Conservation (phyloP, 495 filamentous ascomycete genomes). For the Parachaetomium inaequale region DNA sequence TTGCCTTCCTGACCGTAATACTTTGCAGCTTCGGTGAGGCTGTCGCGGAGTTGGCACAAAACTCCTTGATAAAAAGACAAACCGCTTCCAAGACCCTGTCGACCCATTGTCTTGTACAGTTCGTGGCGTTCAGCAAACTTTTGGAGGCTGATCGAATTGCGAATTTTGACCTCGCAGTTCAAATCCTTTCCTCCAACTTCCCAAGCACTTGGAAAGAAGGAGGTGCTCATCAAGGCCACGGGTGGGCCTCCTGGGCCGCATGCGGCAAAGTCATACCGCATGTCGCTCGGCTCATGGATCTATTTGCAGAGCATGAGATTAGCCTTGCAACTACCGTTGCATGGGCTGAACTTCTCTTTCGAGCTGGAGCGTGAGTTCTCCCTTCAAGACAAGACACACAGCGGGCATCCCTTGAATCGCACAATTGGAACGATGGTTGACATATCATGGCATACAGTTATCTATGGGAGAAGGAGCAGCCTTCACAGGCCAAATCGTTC, state of each 20-base stretch:
- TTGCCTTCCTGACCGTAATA: too few species aligned
- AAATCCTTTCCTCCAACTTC: conserved; percentile 13
- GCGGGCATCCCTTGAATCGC: too few species aligned
- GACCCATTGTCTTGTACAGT: conserved; percentile 16
- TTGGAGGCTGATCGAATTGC: not conserved
- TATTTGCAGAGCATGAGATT: conserved; percentile 9
- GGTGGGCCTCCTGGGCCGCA: conserved; percentile 14
- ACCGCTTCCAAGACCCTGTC: conserved; percentile 11
- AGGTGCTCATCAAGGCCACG: conserved; percentile 16
- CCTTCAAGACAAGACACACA: too few species aligned
- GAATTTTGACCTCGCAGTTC: conserved; percentile 9
- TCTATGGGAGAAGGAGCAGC: conserved; percentile 13
- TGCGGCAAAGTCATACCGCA: conserved; percentile 9
- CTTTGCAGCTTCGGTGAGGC: conserved; percentile 6
- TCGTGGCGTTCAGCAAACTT: conserved; percentile 5
- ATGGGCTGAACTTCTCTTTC: conserved; percentile 15
- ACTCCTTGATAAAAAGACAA: conserved; percentile 13
- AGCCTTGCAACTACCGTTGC: not conserved
- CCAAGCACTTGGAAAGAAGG: conserved; percentile 14
- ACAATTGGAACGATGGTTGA: not conserved
- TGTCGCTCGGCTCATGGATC: conserved; percentile 6
- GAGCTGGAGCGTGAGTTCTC: conserved; percentile 17
- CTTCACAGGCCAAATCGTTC: conserved; percentile 3
- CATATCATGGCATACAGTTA: not conserved
- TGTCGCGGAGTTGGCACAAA: conserved; percentile 11